Conservation (phyloP, 345 rosid genomes). For the Syzygium oleosum region DNA sequence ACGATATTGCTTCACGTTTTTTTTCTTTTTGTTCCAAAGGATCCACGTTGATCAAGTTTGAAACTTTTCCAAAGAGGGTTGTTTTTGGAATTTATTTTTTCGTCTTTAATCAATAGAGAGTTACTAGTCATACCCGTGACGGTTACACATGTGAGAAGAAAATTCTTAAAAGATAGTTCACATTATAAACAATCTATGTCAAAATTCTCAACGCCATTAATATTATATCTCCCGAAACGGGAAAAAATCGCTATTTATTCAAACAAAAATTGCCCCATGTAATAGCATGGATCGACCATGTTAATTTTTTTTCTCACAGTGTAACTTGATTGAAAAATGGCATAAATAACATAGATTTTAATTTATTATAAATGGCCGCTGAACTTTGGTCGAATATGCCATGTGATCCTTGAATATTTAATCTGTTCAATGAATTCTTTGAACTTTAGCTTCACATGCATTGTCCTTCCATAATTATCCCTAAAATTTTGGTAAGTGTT, state of each 20-base stretch:
- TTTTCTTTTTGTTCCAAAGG: neutral
- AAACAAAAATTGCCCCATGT: neutral
- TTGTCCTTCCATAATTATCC: accelerated
- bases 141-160: neutral
- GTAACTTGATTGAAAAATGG: neutral
- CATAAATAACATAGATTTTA: neutral
- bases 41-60: neutral
- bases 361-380: neutral
- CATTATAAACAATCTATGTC: neutral
- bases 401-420: neutral
- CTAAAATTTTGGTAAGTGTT: neutral
- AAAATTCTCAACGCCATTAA: neutral
- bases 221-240: neutral
- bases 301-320: neutral
- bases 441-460: neutral
- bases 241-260: neutral
- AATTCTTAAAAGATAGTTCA: neutral
- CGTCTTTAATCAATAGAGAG: neutral
- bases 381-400: neutral
- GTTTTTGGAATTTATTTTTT: neutral
- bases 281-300: neutral
- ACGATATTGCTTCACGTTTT: neutral
- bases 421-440: accelerated
- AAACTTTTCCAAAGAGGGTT: neutral
- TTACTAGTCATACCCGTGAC: neutral